These are phyloP conservation scores for Taiwanofungus camphoratus DNA, from an alignment of 1,284 basidiomycete genomes.

Conservation along the genomic window DNA sequence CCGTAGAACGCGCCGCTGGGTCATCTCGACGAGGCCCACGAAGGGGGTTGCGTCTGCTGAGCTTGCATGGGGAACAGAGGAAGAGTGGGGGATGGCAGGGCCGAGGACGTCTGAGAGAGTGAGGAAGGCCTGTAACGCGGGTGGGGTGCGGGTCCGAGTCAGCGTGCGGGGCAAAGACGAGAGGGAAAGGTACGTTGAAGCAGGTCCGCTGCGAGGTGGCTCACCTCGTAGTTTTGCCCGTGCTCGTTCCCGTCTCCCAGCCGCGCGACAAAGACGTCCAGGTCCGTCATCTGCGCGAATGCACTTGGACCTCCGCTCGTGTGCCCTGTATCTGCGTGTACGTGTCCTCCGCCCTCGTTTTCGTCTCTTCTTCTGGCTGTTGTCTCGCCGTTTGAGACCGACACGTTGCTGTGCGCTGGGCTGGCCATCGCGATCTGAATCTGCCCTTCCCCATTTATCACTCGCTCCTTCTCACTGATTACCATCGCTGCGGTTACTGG, in stretches of 20 bases:
- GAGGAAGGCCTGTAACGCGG: constrained; percentile 41
- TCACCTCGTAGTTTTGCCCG: constrained; percentile 57
- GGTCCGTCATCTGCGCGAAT: constrained; percentile 48
- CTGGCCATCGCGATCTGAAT: not conserved
- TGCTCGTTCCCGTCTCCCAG: constrained; percentile 39
- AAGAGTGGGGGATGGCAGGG: not conserved
- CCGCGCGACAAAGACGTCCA: constrained; percentile 53
- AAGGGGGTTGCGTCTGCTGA: constrained; percentile 30
- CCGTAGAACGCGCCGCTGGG: constrained; percentile 58
- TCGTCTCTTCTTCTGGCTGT: too few species aligned
- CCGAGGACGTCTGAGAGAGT: constrained; percentile 61
- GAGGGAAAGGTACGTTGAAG: not conserved
- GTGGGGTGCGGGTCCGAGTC: constrained; percentile 4
- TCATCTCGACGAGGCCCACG: constrained; percentile 57
- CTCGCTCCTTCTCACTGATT: too few species aligned
- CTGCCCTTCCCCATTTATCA: too few species aligned
- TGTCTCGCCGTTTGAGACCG: not conserved
- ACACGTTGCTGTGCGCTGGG: not conserved
- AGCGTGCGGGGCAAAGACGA: not conserved
- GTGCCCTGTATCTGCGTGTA: too few species aligned
- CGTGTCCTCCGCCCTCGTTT: too few species aligned
- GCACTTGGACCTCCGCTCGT: constrained; percentile 11
- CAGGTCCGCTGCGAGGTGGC: constrained; percentile 17
- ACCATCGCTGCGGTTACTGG: not conserved
- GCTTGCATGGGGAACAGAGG: constrained; percentile 34